Conservation (phyloP, 345 rosid species). For the Angophora floribunda region DNA sequence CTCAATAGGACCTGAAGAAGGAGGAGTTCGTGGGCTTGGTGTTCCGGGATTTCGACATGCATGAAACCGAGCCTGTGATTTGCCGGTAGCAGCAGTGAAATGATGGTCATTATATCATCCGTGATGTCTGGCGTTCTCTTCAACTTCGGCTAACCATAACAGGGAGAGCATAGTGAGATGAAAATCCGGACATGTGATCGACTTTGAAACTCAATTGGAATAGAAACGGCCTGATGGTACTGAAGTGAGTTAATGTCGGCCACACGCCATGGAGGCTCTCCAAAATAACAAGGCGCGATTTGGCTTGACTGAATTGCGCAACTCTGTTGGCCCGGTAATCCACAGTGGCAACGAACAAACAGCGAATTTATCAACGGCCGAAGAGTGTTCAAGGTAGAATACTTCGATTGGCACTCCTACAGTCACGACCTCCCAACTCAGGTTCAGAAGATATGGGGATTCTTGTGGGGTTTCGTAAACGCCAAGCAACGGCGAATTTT, state of each 20-base stretch:
- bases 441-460: neutral
- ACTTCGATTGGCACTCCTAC: neutral
- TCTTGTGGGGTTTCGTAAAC: too few relatives aligned
- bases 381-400: neutral
- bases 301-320: neutral
- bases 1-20: too few relatives aligned
- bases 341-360: neutral
- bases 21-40: too few relatives aligned
- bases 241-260: neutral
- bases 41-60: neutral
- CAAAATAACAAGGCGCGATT: neutral
- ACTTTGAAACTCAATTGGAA: neutral
- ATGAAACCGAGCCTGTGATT: neutral
- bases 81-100: neutral
- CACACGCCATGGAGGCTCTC: neutral
- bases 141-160: rapidly evolving
- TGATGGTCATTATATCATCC: too few relatives aligned
- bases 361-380: neutral
- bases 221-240: neutral
- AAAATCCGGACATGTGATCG: neutral
- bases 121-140: too few relatives aligned
- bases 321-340: neutral
- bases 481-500: too few relatives aligned
- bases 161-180: neutral
- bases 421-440: neutral